A percentile compares a stretch with the other conserved stretches of the same genome.
Evolutionary conservation across 352 stramenopile species (phyloP).

Genomic region (Pythium coloratum): DNA sequence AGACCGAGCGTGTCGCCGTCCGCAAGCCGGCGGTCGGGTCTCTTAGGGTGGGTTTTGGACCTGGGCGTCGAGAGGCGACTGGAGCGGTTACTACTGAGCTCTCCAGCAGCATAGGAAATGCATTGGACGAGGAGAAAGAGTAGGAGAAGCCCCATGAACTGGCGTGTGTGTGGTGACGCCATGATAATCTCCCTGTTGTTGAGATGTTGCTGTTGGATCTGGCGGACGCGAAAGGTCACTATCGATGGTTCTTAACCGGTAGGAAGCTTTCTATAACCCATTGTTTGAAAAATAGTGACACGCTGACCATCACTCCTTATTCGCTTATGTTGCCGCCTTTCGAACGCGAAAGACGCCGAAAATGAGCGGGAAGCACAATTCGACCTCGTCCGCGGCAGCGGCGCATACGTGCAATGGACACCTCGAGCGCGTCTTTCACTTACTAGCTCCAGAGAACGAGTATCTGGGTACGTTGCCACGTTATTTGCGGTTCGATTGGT

Average conservation of each 20-base stretch:
- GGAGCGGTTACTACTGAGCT: background rate
- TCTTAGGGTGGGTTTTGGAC: background rate
- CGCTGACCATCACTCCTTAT: constrained; percentile 15
- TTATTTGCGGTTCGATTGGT: background rate
- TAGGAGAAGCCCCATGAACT: background rate
- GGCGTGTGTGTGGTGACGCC: background rate
- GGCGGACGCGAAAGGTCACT: constrained; percentile 11
- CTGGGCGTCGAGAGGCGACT: constrained; percentile 1
- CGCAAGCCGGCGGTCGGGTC: constrained; percentile 6
- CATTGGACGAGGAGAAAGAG: background rate
- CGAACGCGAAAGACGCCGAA: background rate
- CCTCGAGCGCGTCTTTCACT: constrained; percentile 23
- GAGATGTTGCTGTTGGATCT: background rate
- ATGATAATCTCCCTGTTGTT: background rate
- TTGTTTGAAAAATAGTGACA: background rate
- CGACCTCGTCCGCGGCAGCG: background rate
- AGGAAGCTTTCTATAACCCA: background rate
- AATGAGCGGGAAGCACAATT: constrained; percentile 28
- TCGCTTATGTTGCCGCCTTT: constrained; percentile 1
- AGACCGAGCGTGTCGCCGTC: constrained; percentile 17
- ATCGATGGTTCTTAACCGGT: constrained; percentile 4
- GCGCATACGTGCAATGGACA: constrained; percentile 1
- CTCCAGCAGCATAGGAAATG: background rate
- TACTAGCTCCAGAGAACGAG: constrained; percentile 70
- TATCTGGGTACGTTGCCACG: constrained; percentile 38